These are phyloP conservation scores for Coemansia sp. DNA, from an alignment of 192 early-diverging fungal genomes.

Conservation along the genomic window DNA sequence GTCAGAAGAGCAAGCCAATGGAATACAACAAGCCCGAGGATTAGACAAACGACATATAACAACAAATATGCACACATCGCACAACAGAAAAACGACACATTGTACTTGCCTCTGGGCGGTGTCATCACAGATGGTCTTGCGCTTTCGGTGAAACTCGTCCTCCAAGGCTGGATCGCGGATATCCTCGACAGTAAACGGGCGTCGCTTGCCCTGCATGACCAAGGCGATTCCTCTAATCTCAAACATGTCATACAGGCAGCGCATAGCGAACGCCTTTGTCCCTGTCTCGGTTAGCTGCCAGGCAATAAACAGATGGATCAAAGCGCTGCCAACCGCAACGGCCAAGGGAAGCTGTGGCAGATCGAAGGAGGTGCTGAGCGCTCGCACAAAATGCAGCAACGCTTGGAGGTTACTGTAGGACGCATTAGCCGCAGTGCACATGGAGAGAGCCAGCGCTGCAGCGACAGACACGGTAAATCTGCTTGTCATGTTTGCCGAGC, in stretches of 20 bases:
- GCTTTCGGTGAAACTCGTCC: not conserved
- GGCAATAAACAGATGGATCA: not conserved
- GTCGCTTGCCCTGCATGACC: not conserved
- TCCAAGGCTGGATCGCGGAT: not conserved
- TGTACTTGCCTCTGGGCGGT: not conserved
- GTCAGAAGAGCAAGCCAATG: too few species aligned
- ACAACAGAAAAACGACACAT: too few species aligned
- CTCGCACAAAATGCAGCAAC: not conserved
- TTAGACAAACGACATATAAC: too few species aligned
- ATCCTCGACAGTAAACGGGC: not conserved
- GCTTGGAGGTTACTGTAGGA: not conserved
- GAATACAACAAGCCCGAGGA: too few species aligned
- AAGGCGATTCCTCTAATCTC: not conserved
- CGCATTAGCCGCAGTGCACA: not conserved
- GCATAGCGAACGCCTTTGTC: not conserved
- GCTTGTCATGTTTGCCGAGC: not conserved
- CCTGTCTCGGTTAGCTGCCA: not conserved
- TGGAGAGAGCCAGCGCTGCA: not conserved
- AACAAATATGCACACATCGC: too few species aligned
- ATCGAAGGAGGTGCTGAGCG: not conserved
- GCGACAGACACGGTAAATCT: not conserved
- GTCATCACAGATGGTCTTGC: not conserved
- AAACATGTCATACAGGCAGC: not conserved
- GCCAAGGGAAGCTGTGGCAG: not conserved
- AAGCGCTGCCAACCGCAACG: not conserved